Base-by-base conservation (phyloP, 148 eudicot species). In the Agrostemma githago region DNA sequence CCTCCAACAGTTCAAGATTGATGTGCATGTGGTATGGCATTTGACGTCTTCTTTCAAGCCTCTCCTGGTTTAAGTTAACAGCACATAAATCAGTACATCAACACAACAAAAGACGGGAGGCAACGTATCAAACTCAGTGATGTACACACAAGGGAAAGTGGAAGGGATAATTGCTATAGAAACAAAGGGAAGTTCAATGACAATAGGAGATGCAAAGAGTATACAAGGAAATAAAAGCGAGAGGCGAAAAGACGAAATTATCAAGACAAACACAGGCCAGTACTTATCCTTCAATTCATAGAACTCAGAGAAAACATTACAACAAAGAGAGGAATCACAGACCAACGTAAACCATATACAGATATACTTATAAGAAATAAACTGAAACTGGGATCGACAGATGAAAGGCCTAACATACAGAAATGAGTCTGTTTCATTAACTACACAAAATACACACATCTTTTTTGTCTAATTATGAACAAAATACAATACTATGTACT, bases 1-100 rank as follows among this genome's bases (percentile, higher is more conserved):
- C 87, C 72, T 93, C 98, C 17, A 93, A 85, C 68, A 93, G 90
- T 69, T 93, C 96, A 5, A 90, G 93, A 76, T 89, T 93, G 75
- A 90, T 93, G 83, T 93, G 98, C 98, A 93, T 89, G 81, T 93
- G 96, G 80, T 90, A 93, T 14, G 98, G 98, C 98, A 93, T 93
- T 83, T 90, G 96, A 2, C 92, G 87, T 70, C 90, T 82, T 84
- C 87, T 89, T 82, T 90, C 98, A 79, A 85, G 59, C 60, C 89
- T 87, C 80, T 93, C 96, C 98, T 93, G 88, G 34, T 39, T 10
- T 34, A 63, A 64, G 42, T 41, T 20, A 11, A 62, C 66, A 54
- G 16, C 53, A 6, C 5, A 17, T 14, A 63, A 14, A 9, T 46
- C 20, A 37, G 56, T 60, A 37, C 42, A 56, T 12, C 5, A 37